Percentiles rank a stretch among this genome's conserved stretches.
These are phyloP conservation scores for Austroboletus novae-zelandiae DNA, from an alignment of 1,284 basidiomycete genomes.

Conservation along the genomic window DNA sequence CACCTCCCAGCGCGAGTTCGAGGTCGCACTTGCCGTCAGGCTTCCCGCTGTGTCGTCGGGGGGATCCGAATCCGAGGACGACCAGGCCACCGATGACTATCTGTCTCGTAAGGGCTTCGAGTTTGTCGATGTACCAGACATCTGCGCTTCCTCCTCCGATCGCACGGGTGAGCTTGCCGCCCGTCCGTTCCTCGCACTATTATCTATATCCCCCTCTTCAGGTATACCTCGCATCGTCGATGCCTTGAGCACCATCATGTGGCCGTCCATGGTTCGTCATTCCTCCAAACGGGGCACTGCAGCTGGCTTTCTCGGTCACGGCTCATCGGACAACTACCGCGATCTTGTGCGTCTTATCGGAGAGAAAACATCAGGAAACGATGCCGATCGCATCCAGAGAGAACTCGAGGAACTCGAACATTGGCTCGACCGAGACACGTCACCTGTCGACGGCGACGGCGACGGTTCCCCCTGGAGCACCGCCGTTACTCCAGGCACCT, in stretches of 20 bases:
- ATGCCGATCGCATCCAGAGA: conserved; percentile 37
- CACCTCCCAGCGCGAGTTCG: conserved; percentile 52
- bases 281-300: conserved; percentile 1
- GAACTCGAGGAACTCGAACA: conserved; percentile 59
- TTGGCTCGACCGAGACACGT: conserved; percentile 55
- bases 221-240: conserved; percentile 68
- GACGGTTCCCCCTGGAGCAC: conserved; percentile 26
- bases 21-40: conserved; percentile 68
- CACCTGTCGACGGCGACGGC: conserved; percentile 7
- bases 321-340: conserved; percentile 18
- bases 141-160: conserved; percentile 8
- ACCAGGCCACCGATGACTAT: conserved; percentile 59
- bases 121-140: conserved; percentile 50
- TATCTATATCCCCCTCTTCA: conserved; percentile 17
- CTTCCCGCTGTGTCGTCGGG: conserved; percentile 28
- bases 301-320: background rate
- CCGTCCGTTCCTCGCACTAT: background rate
- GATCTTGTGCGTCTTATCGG: conserved; percentile 22
- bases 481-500: conserved; percentile 27
- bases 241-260: conserved; percentile 80
- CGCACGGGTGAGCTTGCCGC: conserved; percentile 16
- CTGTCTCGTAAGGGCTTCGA: conserved; percentile 70
- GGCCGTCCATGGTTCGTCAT: conserved; percentile 63
- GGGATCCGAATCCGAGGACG: conserved; percentile 23
- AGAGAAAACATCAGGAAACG: conserved; percentile 16